Conservation (phyloP, 805 yeast species). For the Kurtzmaniella cleridarum region DNA sequence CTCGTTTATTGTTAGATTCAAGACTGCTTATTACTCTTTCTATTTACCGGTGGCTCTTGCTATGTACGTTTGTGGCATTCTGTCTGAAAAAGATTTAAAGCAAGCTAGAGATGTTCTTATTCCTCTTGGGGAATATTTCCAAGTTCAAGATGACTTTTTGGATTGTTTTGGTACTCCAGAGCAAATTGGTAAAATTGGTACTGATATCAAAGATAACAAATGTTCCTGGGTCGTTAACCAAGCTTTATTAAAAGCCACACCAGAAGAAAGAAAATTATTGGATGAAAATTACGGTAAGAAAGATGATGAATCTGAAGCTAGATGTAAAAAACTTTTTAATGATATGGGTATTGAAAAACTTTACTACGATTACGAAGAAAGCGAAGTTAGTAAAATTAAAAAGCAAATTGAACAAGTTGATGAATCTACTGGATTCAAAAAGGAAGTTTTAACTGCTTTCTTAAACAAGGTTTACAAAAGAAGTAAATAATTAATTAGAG, state of each 20-base stretch:
- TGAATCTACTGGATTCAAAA: conserved; percentile 90
- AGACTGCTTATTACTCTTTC: conserved; percentile 96
- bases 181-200: conserved; percentile 96
- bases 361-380: conserved; percentile 81
- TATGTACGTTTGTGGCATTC: conserved; percentile 85
- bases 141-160: conserved; percentile 94
- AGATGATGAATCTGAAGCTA: conserved; percentile 59
- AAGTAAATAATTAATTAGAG: conserved; percentile 49
- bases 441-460: conserved; percentile 77
- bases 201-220: conserved; percentile 97
- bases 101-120: conserved; percentile 85
- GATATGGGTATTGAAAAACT: conserved; percentile 66
- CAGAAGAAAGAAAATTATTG: conserved; percentile 76
- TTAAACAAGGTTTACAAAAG: conserved; percentile 92
- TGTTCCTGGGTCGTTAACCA: conserved; percentile 97
- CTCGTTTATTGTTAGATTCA: conserved; percentile 90
- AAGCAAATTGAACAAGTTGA: conserved; percentile 66
- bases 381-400: conserved; percentile 58
- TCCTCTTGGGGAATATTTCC: conserved; percentile 97
- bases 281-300: conserved; percentile 91
- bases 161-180: conserved; percentile 98
- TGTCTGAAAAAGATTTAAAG: conserved; percentile 65
- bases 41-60: conserved; percentile 97
- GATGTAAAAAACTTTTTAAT: conserved; percentile 66
- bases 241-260: conserved; percentile 71